Evolutionary conservation across 345 rosid genomes (phyloP).

Genomic region (Brassica incana): DNA sequence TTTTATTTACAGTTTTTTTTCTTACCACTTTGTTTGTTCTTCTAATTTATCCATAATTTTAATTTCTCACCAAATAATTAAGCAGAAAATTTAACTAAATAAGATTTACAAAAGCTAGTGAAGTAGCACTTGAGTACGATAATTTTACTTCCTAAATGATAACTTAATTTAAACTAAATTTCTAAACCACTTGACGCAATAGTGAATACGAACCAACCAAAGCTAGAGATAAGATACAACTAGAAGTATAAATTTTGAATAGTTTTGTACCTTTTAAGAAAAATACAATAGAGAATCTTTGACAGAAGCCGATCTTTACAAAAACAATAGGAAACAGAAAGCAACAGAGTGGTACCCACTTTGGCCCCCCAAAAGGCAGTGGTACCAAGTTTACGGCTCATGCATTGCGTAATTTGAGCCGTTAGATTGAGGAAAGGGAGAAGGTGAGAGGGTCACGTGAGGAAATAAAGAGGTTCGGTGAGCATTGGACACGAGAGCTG

Average conservation of each 20-base stretch:
- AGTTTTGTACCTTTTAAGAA: neutral
- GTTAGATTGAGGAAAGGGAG: slow-evolving; percentile 7
- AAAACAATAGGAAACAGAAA: neutral
- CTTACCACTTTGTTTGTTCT: neutral
- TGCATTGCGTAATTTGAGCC: slow-evolving; percentile 15
- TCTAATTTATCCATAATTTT: neutral
- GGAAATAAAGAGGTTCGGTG: slow-evolving; percentile 29
- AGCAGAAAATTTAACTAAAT: neutral
- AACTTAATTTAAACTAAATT: neutral
- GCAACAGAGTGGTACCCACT: slow-evolving; percentile 1
- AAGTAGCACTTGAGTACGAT: neutral
- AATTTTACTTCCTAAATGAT: neutral
- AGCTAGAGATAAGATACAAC: neutral
- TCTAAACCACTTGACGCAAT: slow-evolving; percentile 17
- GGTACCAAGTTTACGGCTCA: neutral
- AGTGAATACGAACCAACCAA: slow-evolving; percentile 20
- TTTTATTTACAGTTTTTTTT: neutral
- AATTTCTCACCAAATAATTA: neutral
- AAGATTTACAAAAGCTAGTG: neutral
- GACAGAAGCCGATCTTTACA: slow-evolving; percentile 6
- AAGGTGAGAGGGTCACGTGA: slow-evolving; percentile 38
- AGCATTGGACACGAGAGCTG: slow-evolving; percentile 5
- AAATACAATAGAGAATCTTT: slow-evolving; percentile 12
- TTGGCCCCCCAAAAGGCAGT: neutral
- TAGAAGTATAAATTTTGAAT: neutral